Percentiles rank a stretch among this genome's conserved stretches.
Conservation (phyloP, 2,329 filamentous ascomycete genomes). For the Neurospora sp. region DNA sequence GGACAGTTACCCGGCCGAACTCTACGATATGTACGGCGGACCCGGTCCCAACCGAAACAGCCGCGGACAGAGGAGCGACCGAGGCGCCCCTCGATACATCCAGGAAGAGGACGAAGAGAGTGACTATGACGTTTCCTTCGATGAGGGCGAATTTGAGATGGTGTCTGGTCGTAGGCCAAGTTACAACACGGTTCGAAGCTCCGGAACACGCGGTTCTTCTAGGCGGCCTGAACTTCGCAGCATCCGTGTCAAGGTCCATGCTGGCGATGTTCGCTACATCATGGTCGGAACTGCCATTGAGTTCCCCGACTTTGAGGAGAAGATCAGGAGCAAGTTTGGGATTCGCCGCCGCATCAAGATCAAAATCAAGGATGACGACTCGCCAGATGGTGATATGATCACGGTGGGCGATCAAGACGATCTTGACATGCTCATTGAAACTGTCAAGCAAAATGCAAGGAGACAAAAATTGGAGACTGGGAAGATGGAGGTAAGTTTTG, state of each 20-base stretch:
- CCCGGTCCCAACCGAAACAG: constrained; percentile 27
- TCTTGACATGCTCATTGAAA: constrained; percentile 73
- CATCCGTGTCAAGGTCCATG: constrained; percentile 86
- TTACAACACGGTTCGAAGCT: constrained; percentile 35
- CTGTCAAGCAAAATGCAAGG: constrained; percentile 56
- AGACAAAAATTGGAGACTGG: constrained; percentile 72
- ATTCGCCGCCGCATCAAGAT: constrained; percentile 73
- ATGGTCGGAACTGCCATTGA: constrained; percentile 66
- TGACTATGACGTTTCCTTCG: constrained; percentile 59
- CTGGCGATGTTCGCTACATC: constrained; percentile 83
- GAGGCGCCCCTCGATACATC: constrained; percentile 49
- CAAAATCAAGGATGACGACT: constrained; percentile 75
- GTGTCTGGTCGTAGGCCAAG: constrained; percentile 45
- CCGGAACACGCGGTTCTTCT: constrained; percentile 41
- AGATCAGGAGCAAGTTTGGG: constrained; percentile 79
- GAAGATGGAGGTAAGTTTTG: constrained; percentile 78
- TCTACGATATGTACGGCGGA: constrained; percentile 53
- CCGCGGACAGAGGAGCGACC: constrained; percentile 29
- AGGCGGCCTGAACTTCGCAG: constrained; percentile 60
- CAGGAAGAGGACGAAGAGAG: constrained; percentile 74
- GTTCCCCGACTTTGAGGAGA: constrained; percentile 67
- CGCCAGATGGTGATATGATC: constrained; percentile 76
- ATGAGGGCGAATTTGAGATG: constrained; percentile 75
- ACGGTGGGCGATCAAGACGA: constrained; percentile 96
- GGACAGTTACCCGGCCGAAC: constrained; percentile 57